These are phyloP conservation scores for Fusarium coffeatum DNA, from an alignment of 2,329 filamentous ascomycete species.

Conservation along the genomic window DNA sequence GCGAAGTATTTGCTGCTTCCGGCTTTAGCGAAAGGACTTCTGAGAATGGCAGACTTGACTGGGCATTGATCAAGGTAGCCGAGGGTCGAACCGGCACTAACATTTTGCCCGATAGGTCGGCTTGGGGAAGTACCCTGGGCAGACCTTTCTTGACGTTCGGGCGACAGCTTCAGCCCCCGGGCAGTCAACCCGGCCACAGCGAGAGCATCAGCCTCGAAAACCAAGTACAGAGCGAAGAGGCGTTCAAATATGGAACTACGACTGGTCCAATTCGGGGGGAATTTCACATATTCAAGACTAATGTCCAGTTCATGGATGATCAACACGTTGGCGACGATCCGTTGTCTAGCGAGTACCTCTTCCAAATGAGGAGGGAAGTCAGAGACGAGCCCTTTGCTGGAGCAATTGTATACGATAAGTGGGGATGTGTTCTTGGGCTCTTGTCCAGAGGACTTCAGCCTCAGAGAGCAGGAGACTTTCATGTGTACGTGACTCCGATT, in stretches of 20 bases:
- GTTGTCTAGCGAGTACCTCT: neutral
- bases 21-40: fast-evolving
- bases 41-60: neutral
- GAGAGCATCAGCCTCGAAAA: neutral
- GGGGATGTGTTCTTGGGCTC: neutral
- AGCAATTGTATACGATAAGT: neutral
- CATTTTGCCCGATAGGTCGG: neutral
- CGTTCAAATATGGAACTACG: neutral
- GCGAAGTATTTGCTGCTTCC: neutral
- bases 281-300: neutral
- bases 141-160: neutral
- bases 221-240: neutral
- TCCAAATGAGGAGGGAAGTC: neutral
- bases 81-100: neutral
- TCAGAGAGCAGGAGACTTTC: fast-evolving
- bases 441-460: neutral
- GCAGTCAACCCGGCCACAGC: too few species aligned
- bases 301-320: neutral
- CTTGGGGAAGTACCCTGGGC: neutral
- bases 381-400: neutral
- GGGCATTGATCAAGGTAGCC: neutral
- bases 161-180: neutral
- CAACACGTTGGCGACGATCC: neutral
- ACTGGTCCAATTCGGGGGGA: fast-evolving
- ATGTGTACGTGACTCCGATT: neutral